phyloP scores from a whole-genome alignment of 345 rosid genomes.

The Pistacia integerrima region DNA sequence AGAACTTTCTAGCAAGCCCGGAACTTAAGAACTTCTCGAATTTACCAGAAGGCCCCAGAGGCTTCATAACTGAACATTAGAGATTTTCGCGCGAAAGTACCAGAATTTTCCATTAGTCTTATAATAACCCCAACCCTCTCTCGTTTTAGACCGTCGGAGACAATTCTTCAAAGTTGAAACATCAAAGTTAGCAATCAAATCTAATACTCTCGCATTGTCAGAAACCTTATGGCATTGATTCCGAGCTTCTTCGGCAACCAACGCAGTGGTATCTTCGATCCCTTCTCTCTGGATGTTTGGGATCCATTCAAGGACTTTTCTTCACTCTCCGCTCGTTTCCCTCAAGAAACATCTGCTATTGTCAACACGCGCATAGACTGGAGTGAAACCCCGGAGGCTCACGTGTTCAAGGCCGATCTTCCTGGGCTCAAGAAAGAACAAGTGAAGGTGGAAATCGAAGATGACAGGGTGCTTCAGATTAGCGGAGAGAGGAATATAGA shows the following conservation, averaged over 20 bases:
- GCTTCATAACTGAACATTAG: background rate
- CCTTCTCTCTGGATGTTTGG: conserved; percentile 22
- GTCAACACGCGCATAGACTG: conserved; percentile 17
- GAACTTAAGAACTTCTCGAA: background rate
- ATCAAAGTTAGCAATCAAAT: background rate
- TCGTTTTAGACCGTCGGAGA: background rate
- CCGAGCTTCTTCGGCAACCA: conserved; percentile 23
- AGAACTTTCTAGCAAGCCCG: conserved; percentile 2
- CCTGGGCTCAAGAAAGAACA: conserved; percentile 25
- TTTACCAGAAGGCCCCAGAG: background rate
- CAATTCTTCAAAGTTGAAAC: background rate
- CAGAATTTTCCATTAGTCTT: background rate
- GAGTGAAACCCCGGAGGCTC: conserved; percentile 23
- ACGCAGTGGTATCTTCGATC: conserved; percentile 3
- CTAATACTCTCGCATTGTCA: background rate
- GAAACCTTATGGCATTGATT: conserved; percentile 18
- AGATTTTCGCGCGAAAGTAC: background rate
- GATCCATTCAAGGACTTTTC: conserved; percentile 25
- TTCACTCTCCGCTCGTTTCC: background rate
- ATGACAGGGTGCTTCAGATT: conserved; percentile 20
- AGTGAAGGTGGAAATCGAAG: conserved; percentile 22
- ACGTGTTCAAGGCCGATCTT: conserved; percentile 22
- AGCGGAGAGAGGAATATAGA: conserved; percentile 17
- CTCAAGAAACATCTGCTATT: conserved; percentile 12
- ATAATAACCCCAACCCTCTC: background rate